Base-by-base conservation (phyloP, 2,329 filamentous ascomycete genomes). In the Elsinoe perseae region DNA sequence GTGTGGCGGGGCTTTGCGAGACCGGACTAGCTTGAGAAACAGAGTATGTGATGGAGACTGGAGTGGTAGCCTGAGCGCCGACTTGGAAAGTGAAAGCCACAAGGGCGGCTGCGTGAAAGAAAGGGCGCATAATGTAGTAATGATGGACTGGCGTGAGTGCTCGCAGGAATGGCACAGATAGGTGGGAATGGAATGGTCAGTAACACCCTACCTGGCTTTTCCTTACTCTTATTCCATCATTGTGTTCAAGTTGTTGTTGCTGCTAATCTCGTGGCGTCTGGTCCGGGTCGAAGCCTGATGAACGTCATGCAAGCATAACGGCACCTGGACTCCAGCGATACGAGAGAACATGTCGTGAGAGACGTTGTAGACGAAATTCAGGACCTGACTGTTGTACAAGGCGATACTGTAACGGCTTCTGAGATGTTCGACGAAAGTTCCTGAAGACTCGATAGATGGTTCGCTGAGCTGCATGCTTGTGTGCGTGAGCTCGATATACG, bases 291-390 rank as follows among this genome's bases (percentile, higher is more conserved):
- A 25, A 4, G 4, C 16, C 48, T 28, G 12, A 21, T 23, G 18
- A 32, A 16, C 9, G 10, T 21, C 23, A 52, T 52, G 48, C 48
- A 52, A 12, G 48, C 10, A 36, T 18, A 32, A 32, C 18, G 16
- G 28, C 25, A 7, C 36, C 48, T 52, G 30, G 48, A 27, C 44
- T 28, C 20, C 12, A 23, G 9, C 5, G 27, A 28, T 25, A 28
- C 16, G 23, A 28, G 44, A 28, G 23, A 52, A 20, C 14, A 27
- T 8, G 9, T 16, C 20, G 28, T 23, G 34, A 23, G 6, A 54
- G 50, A 34, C 36, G 14, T 40, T 25, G 32, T 27, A 23, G 50
- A 21, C 50, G 50, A 54, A 28, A 40, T 54, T 54, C 50, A 54
- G 50, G 50, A 54, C 32, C 50, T 14, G 32, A 42, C 34, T 42